Evolutionary conservation across 108 stramenopile genomes (phyloP).

Genomic region (Fistulifera solaris): DNA sequence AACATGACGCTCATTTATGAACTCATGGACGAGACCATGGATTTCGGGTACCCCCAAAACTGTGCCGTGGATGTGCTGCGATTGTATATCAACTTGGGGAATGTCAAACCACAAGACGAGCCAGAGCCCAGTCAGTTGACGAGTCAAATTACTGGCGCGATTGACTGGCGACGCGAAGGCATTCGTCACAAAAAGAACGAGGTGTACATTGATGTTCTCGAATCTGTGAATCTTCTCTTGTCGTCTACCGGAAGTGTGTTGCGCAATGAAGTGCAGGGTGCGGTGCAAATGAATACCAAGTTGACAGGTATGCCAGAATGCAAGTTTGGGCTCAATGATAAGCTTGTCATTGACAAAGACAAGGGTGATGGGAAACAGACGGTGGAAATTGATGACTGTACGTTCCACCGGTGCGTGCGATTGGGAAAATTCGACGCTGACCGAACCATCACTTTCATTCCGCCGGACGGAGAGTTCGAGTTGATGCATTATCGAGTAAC

Average conservation of each 20-base stretch:
- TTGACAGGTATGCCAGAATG: constrained; percentile 98
- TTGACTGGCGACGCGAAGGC: constrained; percentile 97
- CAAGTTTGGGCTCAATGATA: constrained; percentile 99
- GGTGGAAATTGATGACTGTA: constrained; percentile 98
- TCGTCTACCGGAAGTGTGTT: constrained; percentile 85
- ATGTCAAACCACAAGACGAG: constrained; percentile 66
- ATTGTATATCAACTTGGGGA: constrained; percentile 96
- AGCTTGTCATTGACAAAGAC: constrained; percentile 97
- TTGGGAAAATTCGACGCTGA: constrained; percentile 99
- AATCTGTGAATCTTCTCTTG: constrained; percentile 91
- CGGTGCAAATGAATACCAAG: constrained; percentile 96
- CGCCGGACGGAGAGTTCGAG: constrained; percentile 99
- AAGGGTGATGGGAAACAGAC: constrained; percentile 64
- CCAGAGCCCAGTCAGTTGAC: constrained; percentile 74
- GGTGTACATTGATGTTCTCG: constrained; percentile 98
- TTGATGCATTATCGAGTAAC: constrained; percentile 97
- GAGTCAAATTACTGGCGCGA: constrained; percentile 97
- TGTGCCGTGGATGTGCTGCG: constrained; percentile 95
- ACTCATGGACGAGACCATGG: constrained; percentile 98
- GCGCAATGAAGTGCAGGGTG: constrained; percentile 91
- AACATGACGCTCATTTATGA: constrained; percentile 99
- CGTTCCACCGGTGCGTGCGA: constrained; percentile 95
- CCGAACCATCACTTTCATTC: constrained; percentile 99
- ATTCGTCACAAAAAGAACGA: constrained; percentile 99
- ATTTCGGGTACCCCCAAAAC: constrained; percentile 99